A percentile compares a stretch with the other conserved stretches of the same genome.
phyloP scores from a whole-genome alignment of 2,329 filamentous ascomycete species.

The Claviceps africana region DNA sequence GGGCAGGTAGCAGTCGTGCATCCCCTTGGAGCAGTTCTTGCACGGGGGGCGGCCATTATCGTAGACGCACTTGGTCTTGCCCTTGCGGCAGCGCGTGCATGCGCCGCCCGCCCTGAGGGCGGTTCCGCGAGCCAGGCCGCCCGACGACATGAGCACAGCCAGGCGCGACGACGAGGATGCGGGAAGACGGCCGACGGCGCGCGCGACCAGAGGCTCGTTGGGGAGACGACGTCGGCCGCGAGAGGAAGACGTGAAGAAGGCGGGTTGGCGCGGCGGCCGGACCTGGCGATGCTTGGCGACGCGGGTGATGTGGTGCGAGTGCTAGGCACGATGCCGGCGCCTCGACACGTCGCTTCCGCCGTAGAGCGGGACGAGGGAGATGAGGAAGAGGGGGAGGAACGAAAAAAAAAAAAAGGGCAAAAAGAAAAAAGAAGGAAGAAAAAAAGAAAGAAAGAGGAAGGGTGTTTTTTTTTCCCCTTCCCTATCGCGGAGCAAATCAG shows the following conservation, averaged over 20 bases:
- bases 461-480: background rate
- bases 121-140: constrained; percentile 38
- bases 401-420: no score
- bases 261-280: background rate
- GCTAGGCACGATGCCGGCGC: constrained; percentile 2
- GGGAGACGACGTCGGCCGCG: background rate
- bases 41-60: constrained; percentile 48
- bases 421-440: no score
- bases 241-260: constrained; percentile 1
- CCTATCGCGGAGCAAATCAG: background rate
- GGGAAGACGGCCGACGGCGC: background rate
- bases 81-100: constrained; percentile 49
- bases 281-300: background rate
- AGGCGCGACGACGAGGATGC: background rate
- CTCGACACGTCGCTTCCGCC: constrained; percentile 2
- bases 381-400: background rate
- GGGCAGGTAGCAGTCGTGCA: constrained; percentile 49
- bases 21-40: constrained; percentile 49
- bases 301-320: constrained; percentile 3
- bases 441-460: background rate
- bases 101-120: constrained; percentile 47
- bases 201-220: background rate
- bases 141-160: constrained; percentile 27
- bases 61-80: constrained; percentile 51
- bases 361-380: constrained; percentile 2